A percentile compares a stretch with the other conserved stretches of the same genome.
These are phyloP conservation scores for Atkinsonella hypoxylon DNA, from an alignment of 2,329 filamentous ascomycete genomes.

Conservation along the genomic window DNA sequence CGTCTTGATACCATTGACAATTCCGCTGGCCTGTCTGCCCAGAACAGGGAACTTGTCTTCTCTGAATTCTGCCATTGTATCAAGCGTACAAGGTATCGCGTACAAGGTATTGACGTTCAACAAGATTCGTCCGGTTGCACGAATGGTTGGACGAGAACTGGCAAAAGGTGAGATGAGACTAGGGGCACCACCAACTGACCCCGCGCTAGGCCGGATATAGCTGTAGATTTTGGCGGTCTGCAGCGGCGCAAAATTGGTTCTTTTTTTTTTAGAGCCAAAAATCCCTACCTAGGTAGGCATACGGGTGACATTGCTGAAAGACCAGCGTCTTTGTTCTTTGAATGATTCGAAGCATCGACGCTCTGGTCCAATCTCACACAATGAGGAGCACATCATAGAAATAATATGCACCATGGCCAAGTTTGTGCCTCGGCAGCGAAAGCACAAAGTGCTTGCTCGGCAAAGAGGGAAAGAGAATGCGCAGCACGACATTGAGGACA, in stretches of 20 bases:
- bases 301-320: background rate
- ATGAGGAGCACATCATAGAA: background rate
- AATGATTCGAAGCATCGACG: conserved; percentile 14
- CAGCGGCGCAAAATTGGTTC: conserved; percentile 23
- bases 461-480: conserved; percentile 36
- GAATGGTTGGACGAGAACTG: conserved; percentile 7
- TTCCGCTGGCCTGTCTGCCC: conserved; percentile 45
- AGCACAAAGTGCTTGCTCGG: conserved; percentile 57
- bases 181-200: conserved; percentile 8
- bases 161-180: background rate
- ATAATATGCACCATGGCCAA: conserved; percentile 31
- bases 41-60: conserved; percentile 55
- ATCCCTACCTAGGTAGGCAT: background rate
- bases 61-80: conserved; percentile 24
- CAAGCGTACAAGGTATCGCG: conserved; percentile 7
- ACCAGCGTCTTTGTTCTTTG: conserved; percentile 10
- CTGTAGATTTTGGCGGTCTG: conserved; percentile 22
- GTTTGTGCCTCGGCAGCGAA: conserved; percentile 53
- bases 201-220: conserved; percentile 23
- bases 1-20: conserved; percentile 57
- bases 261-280: background rate
- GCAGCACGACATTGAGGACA: conserved; percentile 26
- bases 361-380: background rate
- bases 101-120: conserved; percentile 5
- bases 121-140: background rate